A percentile compares a stretch with the other conserved stretches of the same genome.
Conservation (phyloP, 164 flowering plant species). For the Amborella trichopoda region DNA sequence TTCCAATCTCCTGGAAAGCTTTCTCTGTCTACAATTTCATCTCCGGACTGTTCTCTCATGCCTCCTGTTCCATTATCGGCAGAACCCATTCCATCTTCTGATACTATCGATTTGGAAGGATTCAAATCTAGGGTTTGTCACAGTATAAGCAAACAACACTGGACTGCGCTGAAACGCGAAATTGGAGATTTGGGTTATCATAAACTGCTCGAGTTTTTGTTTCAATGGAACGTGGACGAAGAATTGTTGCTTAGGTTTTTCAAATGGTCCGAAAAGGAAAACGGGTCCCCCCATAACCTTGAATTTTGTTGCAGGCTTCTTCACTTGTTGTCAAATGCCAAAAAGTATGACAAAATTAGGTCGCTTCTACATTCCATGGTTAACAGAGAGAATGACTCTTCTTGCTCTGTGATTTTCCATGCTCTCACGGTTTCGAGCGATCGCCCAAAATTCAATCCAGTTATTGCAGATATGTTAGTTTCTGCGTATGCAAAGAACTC, state of each 20-base stretch:
- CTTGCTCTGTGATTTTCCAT: conserved; percentile 8
- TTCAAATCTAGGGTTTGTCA: conserved; percentile 7
- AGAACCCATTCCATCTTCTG: too few species aligned
- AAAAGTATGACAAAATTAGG: conserved; percentile 14
- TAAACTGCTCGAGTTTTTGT: conserved; percentile 7
- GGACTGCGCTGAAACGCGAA: conserved; percentile 11
- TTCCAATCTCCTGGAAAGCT: too few species aligned
- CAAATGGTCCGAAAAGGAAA: conserved; percentile 19
- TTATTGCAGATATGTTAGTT: conserved; percentile 20
- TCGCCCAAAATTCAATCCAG: conserved; percentile 2
- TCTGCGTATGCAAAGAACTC: conserved; percentile 12
- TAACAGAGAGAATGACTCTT: background rate
- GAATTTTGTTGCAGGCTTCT: conserved; percentile 10
- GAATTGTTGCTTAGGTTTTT: conserved; percentile 10
- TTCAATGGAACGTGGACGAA: conserved; percentile 8
- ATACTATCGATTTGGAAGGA: too few species aligned
- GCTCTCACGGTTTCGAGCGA: background rate
- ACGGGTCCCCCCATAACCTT: conserved; percentile 4
- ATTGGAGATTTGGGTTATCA: conserved; percentile 7
- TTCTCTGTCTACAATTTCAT: too few species aligned
- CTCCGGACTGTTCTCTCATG: too few species aligned
- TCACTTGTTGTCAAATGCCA: conserved; percentile 7
- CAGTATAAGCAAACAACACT: conserved; percentile 16
- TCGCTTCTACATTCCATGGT: conserved; percentile 10
- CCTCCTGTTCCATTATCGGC: too few species aligned